Conservation (phyloP, 768 basidiomycete genomes). For the Omphalotus guepiniiformis region DNA sequence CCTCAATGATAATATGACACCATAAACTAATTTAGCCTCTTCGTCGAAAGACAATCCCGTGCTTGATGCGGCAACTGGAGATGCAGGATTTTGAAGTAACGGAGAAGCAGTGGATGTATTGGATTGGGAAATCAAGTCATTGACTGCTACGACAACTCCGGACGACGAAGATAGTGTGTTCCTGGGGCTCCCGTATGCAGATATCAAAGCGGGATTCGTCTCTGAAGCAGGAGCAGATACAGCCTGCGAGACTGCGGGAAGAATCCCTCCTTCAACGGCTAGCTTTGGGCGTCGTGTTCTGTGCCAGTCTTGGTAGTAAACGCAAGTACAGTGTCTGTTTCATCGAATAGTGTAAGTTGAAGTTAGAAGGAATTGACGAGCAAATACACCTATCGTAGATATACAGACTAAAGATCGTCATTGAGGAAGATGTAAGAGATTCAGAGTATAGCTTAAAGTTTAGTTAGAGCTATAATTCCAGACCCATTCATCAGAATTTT, state of each 20-base stretch:
- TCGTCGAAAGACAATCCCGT: slow-evolving; percentile 88
- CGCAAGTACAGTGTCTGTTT: slow-evolving; percentile 79
- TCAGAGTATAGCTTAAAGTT: too few relatives aligned
- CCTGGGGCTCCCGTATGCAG: slow-evolving; percentile 51
- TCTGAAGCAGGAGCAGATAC: slow-evolving; percentile 37
- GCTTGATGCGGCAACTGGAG: slow-evolving; percentile 32
- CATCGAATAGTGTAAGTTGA: slow-evolving; percentile 1
- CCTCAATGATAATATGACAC: slow-evolving; percentile 83
- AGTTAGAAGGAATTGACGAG: background rate
- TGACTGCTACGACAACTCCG: slow-evolving; percentile 64
- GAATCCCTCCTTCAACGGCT: slow-evolving; percentile 68
- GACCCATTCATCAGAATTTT: too few relatives aligned
- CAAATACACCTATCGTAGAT: slow-evolving; percentile 78
- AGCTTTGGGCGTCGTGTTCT: slow-evolving; percentile 69
- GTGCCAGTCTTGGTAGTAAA: slow-evolving; percentile 97
- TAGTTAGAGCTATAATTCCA: too few relatives aligned
- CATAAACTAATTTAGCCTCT: slow-evolving; percentile 96
- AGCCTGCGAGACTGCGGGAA: slow-evolving; percentile 76
- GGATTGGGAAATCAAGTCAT: slow-evolving; percentile 33
- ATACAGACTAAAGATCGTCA: slow-evolving; percentile 92
- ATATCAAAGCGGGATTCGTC: slow-evolving; percentile 27
- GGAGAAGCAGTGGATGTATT: slow-evolving; percentile 32
- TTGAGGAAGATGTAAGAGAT: slow-evolving; percentile 23
- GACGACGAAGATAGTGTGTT: slow-evolving; percentile 63
- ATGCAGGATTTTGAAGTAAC: slow-evolving; percentile 30